A percentile compares a stretch with the other conserved stretches of the same genome.
phyloP scores from a whole-genome alignment of 2,329 filamentous ascomycete genomes.

The Phialophora expanda region DNA sequence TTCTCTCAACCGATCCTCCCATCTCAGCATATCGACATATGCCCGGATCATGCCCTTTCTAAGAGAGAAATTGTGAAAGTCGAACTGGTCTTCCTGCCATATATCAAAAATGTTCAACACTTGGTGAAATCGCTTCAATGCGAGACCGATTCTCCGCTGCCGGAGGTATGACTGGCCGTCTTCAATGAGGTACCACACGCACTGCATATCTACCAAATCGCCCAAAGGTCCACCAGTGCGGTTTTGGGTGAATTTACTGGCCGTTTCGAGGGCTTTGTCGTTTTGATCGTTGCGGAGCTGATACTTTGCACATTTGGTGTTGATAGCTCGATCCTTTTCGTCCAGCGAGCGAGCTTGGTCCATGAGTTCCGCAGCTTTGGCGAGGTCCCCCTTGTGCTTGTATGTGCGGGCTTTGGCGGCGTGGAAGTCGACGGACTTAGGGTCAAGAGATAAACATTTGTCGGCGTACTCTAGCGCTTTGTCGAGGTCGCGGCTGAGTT shows the following conservation, averaged over 20 bases:
- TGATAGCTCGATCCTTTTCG: constrained; percentile 92
- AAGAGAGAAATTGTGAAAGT: constrained; percentile 98
- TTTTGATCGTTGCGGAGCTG: constrained; percentile 91
- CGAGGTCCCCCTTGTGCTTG: constrained; percentile 83
- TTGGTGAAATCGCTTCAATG: constrained; percentile 88
- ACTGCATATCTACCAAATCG: constrained; percentile 97
- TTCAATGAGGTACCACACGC: constrained; percentile 94
- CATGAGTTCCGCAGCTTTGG: constrained; percentile 85
- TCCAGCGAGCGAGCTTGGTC: constrained; percentile 84
- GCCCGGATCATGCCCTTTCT: constrained; percentile 93
- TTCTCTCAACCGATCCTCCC: constrained; percentile 89
- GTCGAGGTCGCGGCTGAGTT: constrained; percentile 78
- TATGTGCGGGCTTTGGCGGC: constrained; percentile 95
- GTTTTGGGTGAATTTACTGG: constrained; percentile 91
- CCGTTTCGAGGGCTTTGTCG: constrained; percentile 81
- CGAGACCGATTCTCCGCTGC: constrained; percentile 79
- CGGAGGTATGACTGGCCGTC: constrained; percentile 89
- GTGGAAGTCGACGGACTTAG: constrained; percentile 84
- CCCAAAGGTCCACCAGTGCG: constrained; percentile 88
- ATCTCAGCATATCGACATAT: constrained; percentile 94
- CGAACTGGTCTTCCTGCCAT: constrained; percentile 98
- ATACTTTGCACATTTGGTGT: constrained; percentile 97
- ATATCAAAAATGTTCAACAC: constrained; percentile 93
- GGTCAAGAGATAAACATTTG: constrained; percentile 77
- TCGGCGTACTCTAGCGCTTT: constrained; percentile 85